These are phyloP conservation scores for Trypanosoma rangeli DNA, from an alignment of 208 protist genomes.

Conservation along the genomic window DNA sequence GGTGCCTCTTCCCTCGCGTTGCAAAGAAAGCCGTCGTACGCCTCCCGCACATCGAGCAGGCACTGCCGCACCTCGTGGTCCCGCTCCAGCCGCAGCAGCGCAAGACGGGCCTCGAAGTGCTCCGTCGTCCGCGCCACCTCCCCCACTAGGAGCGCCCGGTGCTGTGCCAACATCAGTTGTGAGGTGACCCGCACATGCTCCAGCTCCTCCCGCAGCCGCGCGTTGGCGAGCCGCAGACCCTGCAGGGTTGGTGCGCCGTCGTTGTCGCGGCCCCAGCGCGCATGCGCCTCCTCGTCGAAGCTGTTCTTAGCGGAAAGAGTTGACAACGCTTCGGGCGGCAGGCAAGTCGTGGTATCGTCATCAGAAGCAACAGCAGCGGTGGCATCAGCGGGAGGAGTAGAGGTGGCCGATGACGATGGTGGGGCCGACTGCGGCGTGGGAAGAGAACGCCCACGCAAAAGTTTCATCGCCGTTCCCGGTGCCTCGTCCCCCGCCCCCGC, in stretches of 20 bases:
- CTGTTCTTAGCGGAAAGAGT: neutral
- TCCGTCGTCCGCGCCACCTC: slow-evolving; percentile 26
- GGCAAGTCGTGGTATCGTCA: too few species aligned
- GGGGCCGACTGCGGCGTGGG: neutral
- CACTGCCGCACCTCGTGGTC: slow-evolving; percentile 22
- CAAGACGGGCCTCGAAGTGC: slow-evolving; percentile 26
- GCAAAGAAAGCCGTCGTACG: slow-evolving; percentile 15
- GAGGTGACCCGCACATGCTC: slow-evolving; percentile 39
- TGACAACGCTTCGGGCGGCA: neutral
- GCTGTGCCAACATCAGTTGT: slow-evolving; percentile 43
- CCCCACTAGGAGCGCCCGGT: slow-evolving; percentile 20
- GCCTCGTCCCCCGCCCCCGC: neutral
- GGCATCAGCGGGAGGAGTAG: neutral
- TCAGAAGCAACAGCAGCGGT: too few species aligned
- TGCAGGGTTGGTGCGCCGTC: neutral
- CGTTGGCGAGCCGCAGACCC: slow-evolving; percentile 6
- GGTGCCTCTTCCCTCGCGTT: neutral
- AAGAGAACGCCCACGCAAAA: neutral
- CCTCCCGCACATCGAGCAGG: slow-evolving; percentile 7
- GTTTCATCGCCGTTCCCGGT: too few species aligned
- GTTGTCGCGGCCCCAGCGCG: neutral
- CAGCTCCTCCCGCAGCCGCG: slow-evolving; percentile 38
- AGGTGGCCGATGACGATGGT: neutral
- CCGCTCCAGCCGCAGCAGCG: slow-evolving; percentile 19
- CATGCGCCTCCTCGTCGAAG: neutral